Percentiles rank a stretch among this genome's conserved stretches.
phyloP scores from a whole-genome alignment of 495 filamentous ascomycete genomes.

The Aspergillus coremiiformis region DNA sequence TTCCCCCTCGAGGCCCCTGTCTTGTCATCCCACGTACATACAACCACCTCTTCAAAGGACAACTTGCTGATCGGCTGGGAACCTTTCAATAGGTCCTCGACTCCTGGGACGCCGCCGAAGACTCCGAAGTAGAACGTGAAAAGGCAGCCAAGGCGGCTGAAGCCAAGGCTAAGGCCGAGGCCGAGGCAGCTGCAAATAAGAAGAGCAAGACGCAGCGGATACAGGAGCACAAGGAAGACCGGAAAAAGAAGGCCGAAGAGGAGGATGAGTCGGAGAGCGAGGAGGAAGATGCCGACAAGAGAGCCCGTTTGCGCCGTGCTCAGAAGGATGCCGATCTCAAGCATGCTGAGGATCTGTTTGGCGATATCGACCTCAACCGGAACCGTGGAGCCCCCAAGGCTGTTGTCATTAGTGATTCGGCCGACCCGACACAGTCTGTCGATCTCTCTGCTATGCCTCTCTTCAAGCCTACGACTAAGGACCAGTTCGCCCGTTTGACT shows the following conservation, averaged over 20 bases:
- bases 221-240: conserved; percentile 58
- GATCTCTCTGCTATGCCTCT: conserved; percentile 72
- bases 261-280: conserved; percentile 50
- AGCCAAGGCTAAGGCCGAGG: conserved; percentile 80
- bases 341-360: conserved; percentile 90
- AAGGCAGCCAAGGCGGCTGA: conserved; percentile 83
- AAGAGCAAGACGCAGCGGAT: conserved; percentile 85
- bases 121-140: conserved; percentile 93
- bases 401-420: conserved; percentile 56
- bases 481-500: conserved; percentile 69
- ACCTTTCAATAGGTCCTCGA: conserved; percentile 65
- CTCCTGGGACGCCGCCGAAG: conserved; percentile 94
- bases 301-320: conserved; percentile 63
- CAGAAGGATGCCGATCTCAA: conserved; percentile 86
- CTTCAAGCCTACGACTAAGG: conserved; percentile 84
- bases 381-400: conserved; percentile 53
- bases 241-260: conserved; percentile 36
- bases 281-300: conserved; percentile 65
- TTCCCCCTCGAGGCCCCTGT: neutral
- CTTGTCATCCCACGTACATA: neutral
- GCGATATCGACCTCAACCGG: conserved; percentile 62
- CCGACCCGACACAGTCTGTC: conserved; percentile 67
- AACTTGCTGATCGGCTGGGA: neutral
- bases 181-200: conserved; percentile 86
- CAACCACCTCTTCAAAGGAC: neutral